A percentile compares a stretch with the other conserved stretches of the same genome.
These are phyloP conservation scores for Pythium myriotylum DNA, from an alignment of 352 stramenopile species.

Conservation along the genomic window DNA sequence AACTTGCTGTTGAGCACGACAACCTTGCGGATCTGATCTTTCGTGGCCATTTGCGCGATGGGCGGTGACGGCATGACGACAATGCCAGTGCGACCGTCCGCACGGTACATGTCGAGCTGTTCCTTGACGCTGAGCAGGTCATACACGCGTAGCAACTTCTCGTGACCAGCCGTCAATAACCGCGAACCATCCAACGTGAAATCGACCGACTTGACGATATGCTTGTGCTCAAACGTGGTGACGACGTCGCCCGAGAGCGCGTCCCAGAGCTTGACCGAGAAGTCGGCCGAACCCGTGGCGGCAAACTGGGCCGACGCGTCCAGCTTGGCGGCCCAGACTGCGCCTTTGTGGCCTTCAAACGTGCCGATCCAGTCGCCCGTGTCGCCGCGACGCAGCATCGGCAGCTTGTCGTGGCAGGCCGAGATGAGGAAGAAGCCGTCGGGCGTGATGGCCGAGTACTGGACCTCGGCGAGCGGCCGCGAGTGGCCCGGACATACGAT, in stretches of 20 bases:
- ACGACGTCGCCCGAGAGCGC: slow-evolving; percentile 94
- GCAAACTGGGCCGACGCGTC: slow-evolving; percentile 82
- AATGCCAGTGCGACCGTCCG: slow-evolving; percentile 64
- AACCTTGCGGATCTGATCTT: slow-evolving; percentile 81
- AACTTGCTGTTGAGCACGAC: slow-evolving; percentile 56
- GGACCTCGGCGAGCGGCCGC: slow-evolving; percentile 72
- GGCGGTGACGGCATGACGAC: slow-evolving; percentile 50
- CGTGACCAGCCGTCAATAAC: slow-evolving; percentile 93
- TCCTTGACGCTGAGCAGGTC: slow-evolving; percentile 72
- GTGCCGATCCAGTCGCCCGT: slow-evolving; percentile 97
- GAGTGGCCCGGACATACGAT: slow-evolving; percentile 87
- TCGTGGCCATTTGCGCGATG: slow-evolving; percentile 56
- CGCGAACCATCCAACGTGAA: slow-evolving; percentile 88
- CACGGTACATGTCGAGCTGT: slow-evolving; percentile 57
- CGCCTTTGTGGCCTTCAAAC: slow-evolving; percentile 97
- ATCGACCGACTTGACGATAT: slow-evolving; percentile 96
- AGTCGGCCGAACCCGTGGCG: slow-evolving; percentile 94
- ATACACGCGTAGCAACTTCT: slow-evolving; percentile 94
- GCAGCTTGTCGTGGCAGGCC: slow-evolving; percentile 87
- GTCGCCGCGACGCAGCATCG: slow-evolving; percentile 82
- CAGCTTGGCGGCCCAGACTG: slow-evolving; percentile 91
- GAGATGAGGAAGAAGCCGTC: slow-evolving; percentile 78
- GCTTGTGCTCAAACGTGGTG: slow-evolving; percentile 94
- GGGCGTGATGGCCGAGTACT: slow-evolving; percentile 62
- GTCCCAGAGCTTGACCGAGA: slow-evolving; percentile 96